phyloP scores from a whole-genome alignment of 768 basidiomycete species.

The Ramaria rubella region DNA sequence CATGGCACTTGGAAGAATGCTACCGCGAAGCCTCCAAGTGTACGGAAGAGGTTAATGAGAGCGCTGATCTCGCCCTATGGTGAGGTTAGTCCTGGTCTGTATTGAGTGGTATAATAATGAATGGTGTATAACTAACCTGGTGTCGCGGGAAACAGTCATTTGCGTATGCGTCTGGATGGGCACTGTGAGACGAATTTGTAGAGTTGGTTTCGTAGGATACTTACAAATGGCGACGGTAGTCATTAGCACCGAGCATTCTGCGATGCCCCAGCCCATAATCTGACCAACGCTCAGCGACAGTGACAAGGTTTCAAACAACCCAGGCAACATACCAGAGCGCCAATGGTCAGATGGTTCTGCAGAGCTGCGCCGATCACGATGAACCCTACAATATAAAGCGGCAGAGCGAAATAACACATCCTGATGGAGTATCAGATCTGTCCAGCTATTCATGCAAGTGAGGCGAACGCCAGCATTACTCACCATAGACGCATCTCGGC shows the following conservation, averaged over 20 bases:
- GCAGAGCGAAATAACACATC: conserved; percentile 54
- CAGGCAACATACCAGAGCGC: conserved; percentile 31
- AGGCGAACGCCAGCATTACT: no score
- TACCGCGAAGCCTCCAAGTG: conserved; percentile 54
- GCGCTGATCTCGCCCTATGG: conserved; percentile 56
- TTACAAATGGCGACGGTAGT: conserved; percentile 57
- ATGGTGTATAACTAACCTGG: conserved; percentile 23
- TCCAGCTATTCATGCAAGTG: no score
- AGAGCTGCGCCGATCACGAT: conserved; percentile 49
- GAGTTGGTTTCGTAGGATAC: conserved; percentile 19
- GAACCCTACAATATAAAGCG: conserved; percentile 57
- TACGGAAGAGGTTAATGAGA: conserved; percentile 50
- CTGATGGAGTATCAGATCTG: conserved; percentile 23
- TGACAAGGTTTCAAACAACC: background rate
- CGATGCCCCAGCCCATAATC: conserved; percentile 64
- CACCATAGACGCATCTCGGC: conserved; percentile 58
- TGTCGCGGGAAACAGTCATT: conserved; percentile 44
- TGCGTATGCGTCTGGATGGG: conserved; percentile 38
- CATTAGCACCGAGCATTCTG: conserved; percentile 49
- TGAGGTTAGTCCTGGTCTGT: background rate
- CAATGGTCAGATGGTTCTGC: conserved; percentile 46
- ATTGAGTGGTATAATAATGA: background rate
- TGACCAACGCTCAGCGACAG: background rate
- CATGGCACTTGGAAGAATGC: conserved; percentile 64
- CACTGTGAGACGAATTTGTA: background rate